Base-by-base conservation (phyloP, 768 basidiomycete species). In the Phylloporus arenicola region DNA sequence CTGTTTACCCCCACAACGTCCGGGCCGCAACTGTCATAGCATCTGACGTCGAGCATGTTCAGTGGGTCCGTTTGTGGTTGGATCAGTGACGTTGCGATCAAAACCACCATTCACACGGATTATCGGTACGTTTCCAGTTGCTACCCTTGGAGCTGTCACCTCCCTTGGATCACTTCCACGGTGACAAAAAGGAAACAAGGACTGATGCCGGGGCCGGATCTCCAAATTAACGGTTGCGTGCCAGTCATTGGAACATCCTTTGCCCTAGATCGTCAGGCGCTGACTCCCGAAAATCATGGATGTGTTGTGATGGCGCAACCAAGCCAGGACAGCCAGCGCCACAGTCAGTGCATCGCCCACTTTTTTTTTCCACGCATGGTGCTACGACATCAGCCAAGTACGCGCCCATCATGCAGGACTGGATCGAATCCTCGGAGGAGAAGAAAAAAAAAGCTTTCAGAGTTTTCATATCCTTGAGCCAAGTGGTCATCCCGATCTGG, bases 81-180 rank as follows among this genome's bases (percentile, higher is more conserved):
- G 16, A 34, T 16, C 27, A 29, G 53, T 27, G 33, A 49, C 22
- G 30, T 44, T 35, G 42, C 20, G n/a, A 24, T 5, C 9, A 3
- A 19, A 12, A 33, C 10, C 29, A 3, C 4, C 14, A 17, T 47
- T 40, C 13, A 11, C 22, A 54, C 12, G 54, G 12, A 43, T 20
- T 4, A 38, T 41, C 35, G 54, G 45, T 20, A 10, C 38, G 59
- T 61, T 53, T 47, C 24, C 33, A 43, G 46, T 47, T 47, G 47
- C 38, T 13, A 40, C 27, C 47, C 8, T 47, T 19, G n/a, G 10
- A 20, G 41, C 31, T 44, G 19, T 19, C 35, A 10, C n/a, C 33
- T 45, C 22, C n/a, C 45, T 34, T 33, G 24, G 6, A 14, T 25
- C 33, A 16, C 31, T 29, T 42, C 41, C 25, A 42, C 20, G 19